Evolutionary conservation across 2,329 filamentous ascomycete species (phyloP), one percentile per base, ranked within the genome.

Genomic region (Alternaria novae-zelandiae): DNA sequence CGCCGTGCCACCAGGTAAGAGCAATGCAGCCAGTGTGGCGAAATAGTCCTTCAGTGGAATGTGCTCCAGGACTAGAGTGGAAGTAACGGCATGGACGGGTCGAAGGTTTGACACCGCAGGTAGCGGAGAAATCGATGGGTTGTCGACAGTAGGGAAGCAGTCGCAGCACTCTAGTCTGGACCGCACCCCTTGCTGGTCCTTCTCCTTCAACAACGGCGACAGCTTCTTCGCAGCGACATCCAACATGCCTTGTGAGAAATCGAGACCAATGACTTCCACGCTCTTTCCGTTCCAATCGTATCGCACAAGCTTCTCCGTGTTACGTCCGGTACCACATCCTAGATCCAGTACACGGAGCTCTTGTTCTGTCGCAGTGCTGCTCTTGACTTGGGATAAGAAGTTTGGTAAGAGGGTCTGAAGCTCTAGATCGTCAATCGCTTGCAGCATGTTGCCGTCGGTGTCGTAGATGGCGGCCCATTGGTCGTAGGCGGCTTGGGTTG

Each of bases 21-120:
- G 77, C 15, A 90, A 74, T 1, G 70, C 67, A 1, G 80, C 70
- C 0, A 84, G 81, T 0, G 83, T 83, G 3, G 68, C 55, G 75
- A 91, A 90, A 71, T 83, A 86, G 0, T 76, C 66, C 0, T 67
- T 6, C 0, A 89, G 71, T 0, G 88, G 85, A 4, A 91, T 79
- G 75, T 91, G 89, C 73, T 91, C 89, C 10, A 90, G 76, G 9
- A 91, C 89, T 0, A 91, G 82, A 0, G 89, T 91, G 3, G 85
- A 88, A 41, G 90, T 79, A 0, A 90, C 71, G 0, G 83, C 83
- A 46, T 85, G 78, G 3, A 80, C 81, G 7, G 77, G 73, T 1
- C 32, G 9, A 6, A 74, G 58, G 10, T 13, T 17, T 32, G n/a
- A 15, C 1, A 57, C 47, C 7, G 49, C 46, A 70, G 76, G 49